Conservation (phyloP, 306 rosid genomes). For the Gastrolobium bilobum region DNA sequence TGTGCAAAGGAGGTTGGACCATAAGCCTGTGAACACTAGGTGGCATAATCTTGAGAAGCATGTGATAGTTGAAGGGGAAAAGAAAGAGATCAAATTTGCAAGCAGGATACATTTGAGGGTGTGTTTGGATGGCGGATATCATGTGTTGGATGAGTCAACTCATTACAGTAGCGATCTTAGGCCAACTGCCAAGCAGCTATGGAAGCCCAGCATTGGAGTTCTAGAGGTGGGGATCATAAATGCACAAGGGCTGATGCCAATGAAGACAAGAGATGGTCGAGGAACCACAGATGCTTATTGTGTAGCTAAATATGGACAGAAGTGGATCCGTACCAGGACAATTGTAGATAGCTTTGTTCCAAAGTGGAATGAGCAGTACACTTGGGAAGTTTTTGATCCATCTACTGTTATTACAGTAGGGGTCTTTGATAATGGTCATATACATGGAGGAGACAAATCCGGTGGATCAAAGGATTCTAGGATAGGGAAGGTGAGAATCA, state of each 20-base stretch:
- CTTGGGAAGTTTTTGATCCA: conserved; percentile 92
- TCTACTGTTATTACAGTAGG: conserved; percentile 84
- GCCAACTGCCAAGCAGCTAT: conserved; percentile 91
- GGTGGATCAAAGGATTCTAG: conserved; percentile 75
- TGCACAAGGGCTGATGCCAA: conserved; percentile 80
- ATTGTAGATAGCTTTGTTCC: conserved; percentile 75
- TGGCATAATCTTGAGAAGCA: conserved; percentile 93
- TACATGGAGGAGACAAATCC: conserved; percentile 67
- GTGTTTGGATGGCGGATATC: conserved; percentile 95
- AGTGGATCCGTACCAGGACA: conserved; percentile 91
- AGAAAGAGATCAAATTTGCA: conserved; percentile 79
- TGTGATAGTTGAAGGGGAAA: conserved; percentile 70
- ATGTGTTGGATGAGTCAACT: conserved; percentile 94
- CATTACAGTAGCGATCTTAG: conserved; percentile 93
- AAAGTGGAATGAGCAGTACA: conserved; percentile 92
- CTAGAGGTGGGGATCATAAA: conserved; percentile 86
- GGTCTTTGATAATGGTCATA: conserved; percentile 84
- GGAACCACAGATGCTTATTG: conserved; percentile 87
- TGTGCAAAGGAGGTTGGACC: conserved; percentile 86
- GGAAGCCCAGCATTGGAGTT: conserved; percentile 83
- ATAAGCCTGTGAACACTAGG: conserved; percentile 81
- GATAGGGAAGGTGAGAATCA: conserved; percentile 88
- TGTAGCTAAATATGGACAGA: conserved; percentile 90
- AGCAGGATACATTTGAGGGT: conserved; percentile 86
- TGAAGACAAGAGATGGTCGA: conserved; percentile 83